Evolutionary conservation across 345 rosid species (phyloP).

Genomic region (Anastatica hierochuntica): DNA sequence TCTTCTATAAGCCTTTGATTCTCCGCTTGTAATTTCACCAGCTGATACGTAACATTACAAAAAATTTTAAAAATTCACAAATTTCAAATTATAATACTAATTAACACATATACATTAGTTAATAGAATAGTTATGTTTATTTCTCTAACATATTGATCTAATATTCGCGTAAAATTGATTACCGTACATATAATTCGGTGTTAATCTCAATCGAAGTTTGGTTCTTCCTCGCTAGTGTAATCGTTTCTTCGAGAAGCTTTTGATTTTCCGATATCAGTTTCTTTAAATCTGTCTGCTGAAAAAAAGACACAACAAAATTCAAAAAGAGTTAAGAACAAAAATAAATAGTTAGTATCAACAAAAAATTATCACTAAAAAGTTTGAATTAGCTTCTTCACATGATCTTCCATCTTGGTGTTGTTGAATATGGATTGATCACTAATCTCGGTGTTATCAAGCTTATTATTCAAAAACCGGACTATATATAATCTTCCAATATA

Average conservation of each 20-base stretch:
- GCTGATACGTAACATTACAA: neutral
- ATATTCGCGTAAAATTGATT: neutral
- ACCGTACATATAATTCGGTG: conserved; percentile 6
- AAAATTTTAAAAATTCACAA: neutral
- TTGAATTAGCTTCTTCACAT: neutral
- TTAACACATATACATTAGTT: neutral
- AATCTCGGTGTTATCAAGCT: neutral
- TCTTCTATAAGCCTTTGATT: conserved; percentile 15
- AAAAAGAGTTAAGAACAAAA: neutral
- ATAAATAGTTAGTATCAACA: neutral
- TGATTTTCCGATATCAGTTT: conserved; percentile 7
- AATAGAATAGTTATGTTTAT: too few species aligned
- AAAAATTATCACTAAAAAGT: neutral
- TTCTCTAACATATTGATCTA: too few species aligned
- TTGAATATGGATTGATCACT: neutral
- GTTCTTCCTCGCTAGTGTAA: neutral
- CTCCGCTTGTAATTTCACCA: conserved; percentile 5
- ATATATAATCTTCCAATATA: neutral
- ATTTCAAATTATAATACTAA: neutral
- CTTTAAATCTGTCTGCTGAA: conserved; percentile 2
- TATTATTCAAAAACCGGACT: neutral
- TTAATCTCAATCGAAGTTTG: neutral
- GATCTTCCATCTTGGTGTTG: conserved; percentile 7
- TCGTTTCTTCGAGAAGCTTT: conserved; percentile 1
- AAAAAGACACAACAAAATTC: neutral